A percentile compares a stretch with the other conserved stretches of the same genome.
These are phyloP conservation scores for Aureobasidium sp. DNA, from an alignment of 2,329 filamentous ascomycete genomes.

Conservation along the genomic window DNA sequence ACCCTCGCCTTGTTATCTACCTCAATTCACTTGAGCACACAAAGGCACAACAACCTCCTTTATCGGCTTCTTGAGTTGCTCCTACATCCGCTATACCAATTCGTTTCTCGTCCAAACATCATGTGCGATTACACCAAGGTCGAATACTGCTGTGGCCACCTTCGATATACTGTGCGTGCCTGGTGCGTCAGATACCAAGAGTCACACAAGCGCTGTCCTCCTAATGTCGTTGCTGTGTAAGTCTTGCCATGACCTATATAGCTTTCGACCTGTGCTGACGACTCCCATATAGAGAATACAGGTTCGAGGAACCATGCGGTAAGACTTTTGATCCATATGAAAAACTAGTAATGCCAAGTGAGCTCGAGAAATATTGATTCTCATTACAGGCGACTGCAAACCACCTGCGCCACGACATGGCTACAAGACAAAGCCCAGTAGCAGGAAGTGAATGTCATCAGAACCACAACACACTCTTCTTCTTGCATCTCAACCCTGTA, in stretches of 20 bases:
- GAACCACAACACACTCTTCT: not conserved
- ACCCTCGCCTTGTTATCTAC: not conserved
- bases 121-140: slow-evolving; percentile 57
- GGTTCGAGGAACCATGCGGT: slow-evolving; percentile 44
- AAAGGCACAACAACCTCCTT: not conserved
- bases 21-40: not conserved
- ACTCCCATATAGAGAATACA: slow-evolving; percentile 34
- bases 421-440: not conserved
- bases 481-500: not conserved
- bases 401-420: slow-evolving; percentile 8
- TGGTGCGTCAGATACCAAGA: slow-evolving; percentile 49
- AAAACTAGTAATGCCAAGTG: not conserved
- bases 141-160: slow-evolving; percentile 49
- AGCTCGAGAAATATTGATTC: not conserved
- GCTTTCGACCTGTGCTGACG: not conserved
- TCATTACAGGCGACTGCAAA: slow-evolving; percentile 15
- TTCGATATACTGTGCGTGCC: slow-evolving; percentile 48
- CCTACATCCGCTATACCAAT: not conserved
- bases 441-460: not conserved
- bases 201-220: slow-evolving; percentile 49
- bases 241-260: slow-evolving; percentile 11
- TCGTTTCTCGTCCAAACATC: slow-evolving; percentile 10
- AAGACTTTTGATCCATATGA: slow-evolving; percentile 11
- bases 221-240: slow-evolving; percentile 48
- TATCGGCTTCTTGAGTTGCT: not conserved